Evolutionary conservation across 495 filamentous ascomycete genomes (phyloP).

Genomic region (Ascodesmis nigricans): DNA sequence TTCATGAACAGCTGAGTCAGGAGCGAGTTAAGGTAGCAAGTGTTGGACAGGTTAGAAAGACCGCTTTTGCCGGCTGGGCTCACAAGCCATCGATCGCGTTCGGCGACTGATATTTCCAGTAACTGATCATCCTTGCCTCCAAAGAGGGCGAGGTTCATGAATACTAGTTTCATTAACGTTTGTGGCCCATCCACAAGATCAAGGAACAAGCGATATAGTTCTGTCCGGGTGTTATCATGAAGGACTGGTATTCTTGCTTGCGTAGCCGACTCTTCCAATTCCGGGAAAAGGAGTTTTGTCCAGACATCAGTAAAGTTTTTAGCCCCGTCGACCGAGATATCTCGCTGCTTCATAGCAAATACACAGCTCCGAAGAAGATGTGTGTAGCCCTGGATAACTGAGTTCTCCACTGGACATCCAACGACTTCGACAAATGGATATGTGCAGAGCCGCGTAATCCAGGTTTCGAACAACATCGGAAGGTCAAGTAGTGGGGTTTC

Average conservation of each 20-base stretch:
- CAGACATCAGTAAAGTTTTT: conserved; percentile 5
- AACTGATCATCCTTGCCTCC: conserved; percentile 21
- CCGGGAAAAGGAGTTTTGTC: conserved; percentile 15
- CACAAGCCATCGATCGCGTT: conserved; percentile 43
- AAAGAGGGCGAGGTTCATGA: conserved; percentile 17
- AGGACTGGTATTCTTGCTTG: conserved; percentile 14
- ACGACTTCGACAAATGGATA: too few species aligned
- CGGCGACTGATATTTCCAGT: too few species aligned
- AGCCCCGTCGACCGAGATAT: too few species aligned
- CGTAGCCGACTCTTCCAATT: conserved; percentile 3
- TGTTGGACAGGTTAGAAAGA: conserved; percentile 75
- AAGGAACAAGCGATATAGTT: conserved; percentile 16
- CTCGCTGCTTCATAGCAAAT: too few species aligned
- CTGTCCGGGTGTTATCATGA: conserved; percentile 15
- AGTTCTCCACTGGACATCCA: too few species aligned
- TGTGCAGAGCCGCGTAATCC: too few species aligned
- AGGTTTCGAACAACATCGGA: too few species aligned
- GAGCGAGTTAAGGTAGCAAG: conserved; percentile 92
- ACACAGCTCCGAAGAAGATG: too few species aligned
- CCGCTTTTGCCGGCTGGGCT: conserved; percentile 61
- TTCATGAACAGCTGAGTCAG: conserved; percentile 98
- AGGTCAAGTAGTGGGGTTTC: too few species aligned
- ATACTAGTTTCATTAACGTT: conserved; percentile 1
- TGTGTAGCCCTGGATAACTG: too few species aligned
- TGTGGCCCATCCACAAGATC: conserved; percentile 11